Evolutionary conservation across 1,284 basidiomycete species (phyloP).

Genomic region (Xerocomus alliaceus): DNA sequence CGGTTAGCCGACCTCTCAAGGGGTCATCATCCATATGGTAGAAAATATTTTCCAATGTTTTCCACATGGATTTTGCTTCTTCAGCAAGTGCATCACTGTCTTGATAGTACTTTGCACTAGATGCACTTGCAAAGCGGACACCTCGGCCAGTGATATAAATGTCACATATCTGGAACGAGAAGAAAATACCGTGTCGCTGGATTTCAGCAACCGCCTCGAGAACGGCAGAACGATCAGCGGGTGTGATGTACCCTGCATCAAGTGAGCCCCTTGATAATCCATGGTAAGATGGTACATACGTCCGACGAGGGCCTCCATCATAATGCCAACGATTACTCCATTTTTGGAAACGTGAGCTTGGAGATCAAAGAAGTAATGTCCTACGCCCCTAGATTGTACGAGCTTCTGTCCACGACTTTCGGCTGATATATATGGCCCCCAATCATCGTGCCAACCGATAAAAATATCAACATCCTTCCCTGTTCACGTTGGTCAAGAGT

Average conservation of each 20-base stretch:
- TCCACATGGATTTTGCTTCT: conserved; percentile 29
- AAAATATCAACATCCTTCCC: conserved; percentile 44
- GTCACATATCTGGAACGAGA: conserved; percentile 31
- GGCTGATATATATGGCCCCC: conserved; percentile 39
- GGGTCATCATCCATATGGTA: conserved; percentile 9
- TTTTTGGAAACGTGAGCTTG: conserved; percentile 54
- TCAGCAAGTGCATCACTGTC: conserved; percentile 37
- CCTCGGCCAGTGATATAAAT: conserved; percentile 43
- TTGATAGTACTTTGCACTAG: conserved; percentile 19
- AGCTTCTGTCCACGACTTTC: conserved; percentile 45
- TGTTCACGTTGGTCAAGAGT: conserved; percentile 12
- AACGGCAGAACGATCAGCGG: conserved; percentile 48
- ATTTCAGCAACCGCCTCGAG: conserved; percentile 51
- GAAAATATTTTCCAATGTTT: conserved; percentile 30
- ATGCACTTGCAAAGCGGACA: conserved; percentile 38
- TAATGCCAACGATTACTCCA: conserved; percentile 50
- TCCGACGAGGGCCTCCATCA: conserved; percentile 52
- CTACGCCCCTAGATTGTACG: conserved; percentile 44
- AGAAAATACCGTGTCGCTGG: conserved; percentile 44
- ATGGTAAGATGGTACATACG: conserved; percentile 34
- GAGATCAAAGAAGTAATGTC: conserved; percentile 50
- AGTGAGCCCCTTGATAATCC: conserved; percentile 18
- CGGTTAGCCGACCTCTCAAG: neutral
- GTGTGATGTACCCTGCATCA: conserved; percentile 32
- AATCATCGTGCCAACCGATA: conserved; percentile 43